Base-by-base conservation (phyloP, 352 stramenopile species). In the Phytophthora crassamura region DNA sequence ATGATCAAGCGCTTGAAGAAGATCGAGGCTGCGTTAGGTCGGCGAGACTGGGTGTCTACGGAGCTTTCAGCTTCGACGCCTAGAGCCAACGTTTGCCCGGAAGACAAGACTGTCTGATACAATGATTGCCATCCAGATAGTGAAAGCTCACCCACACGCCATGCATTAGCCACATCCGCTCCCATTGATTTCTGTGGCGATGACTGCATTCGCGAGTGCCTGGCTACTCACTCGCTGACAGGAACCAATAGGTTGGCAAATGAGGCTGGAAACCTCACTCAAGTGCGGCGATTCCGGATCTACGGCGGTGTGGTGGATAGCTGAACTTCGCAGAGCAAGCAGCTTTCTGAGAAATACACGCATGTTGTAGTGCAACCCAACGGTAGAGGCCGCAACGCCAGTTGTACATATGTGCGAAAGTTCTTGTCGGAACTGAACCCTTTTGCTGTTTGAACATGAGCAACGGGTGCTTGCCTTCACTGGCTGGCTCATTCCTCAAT, bases 1-100 rank as follows among this genome's bases (percentile, higher is more conserved):
- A 59, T 77, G 52, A 69, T 85, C 51, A 82, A 77, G 52, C 64
- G 73, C 22, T 28, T 85, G 5, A 81, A 73, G 20, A 73, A 59
- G 11, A 61, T 84, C 14, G 59, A 82, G 28, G 15, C 16, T 15
- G 59, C 57, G 1, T 34, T 78, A 34, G 48, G 49, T 43, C 52
- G 64, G 22, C 54, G 43, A 11, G 45, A 75, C 14, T 72, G 67
- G 67, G 43, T 33, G 25, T 54, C 49, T 2, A 34, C 32, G 15
- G 43, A 34, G 2, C 10, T 25, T 14, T 45, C 28, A 30, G n/a
- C 38, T 20, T 67, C 28, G 22, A 28, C 43, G 10, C 40, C 16
- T 4, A 30, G 10, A 25, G 35, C 33, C 14, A 68, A 56, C 36
- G 45, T 59, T 15, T 57, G 43, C 32, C 58, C 16, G 35, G 16